Base-by-base conservation (phyloP, 257 asterid species). In the Solanum pinnatisectum region DNA sequence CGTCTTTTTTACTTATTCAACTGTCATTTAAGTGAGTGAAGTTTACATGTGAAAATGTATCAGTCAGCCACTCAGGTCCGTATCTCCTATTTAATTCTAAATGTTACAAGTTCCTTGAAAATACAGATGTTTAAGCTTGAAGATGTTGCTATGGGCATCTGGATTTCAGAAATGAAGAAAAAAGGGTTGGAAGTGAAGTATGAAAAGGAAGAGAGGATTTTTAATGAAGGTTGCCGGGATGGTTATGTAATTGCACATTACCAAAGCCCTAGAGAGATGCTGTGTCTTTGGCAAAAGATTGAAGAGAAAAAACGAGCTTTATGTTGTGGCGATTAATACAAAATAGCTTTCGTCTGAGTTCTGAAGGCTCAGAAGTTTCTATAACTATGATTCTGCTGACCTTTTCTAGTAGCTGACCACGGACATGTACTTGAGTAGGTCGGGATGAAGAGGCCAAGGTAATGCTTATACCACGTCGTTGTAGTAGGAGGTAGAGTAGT, bases 71-170 rank as follows among this genome's bases (percentile, higher is more conserved):
- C 70, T 22, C 67, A 3, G 40, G 42, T 27, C 81, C 30, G 36
- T 27, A 71, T 73, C 35, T 44, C 60, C 5, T 1, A 49, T 52
- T 33, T 52, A 23, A 36, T 25, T 86, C 83, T 60, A 73, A 86
- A 49, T 12, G 52, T 20, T 9, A 35, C 46, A 42, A 37, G 81
- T 86, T 22, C 22, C 36, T 84, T 10, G 35, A 35, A 20, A 33
- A 15, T 77, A 84, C 96, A 97, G 98, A 94, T 97, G 92, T 97
- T 97, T 90, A 97, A 95, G 94, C 98, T 97, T 40, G 99, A 97
- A 93, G 99, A 97, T 15, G 98, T 96, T 14, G 98, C 98, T 13
- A 95, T 97, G 99, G 99, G 99, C 56, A 96, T 95, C 88, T 97
- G 99, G 99, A 94, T 97, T 23, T 94, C 93, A 3, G 98, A 94